A percentile compares a stretch with the other conserved stretches of the same genome.
These are phyloP conservation scores for Polytrichum commune DNA, from an alignment of 225 moss, liverwort and hornwort species.

Conservation along the genomic window DNA sequence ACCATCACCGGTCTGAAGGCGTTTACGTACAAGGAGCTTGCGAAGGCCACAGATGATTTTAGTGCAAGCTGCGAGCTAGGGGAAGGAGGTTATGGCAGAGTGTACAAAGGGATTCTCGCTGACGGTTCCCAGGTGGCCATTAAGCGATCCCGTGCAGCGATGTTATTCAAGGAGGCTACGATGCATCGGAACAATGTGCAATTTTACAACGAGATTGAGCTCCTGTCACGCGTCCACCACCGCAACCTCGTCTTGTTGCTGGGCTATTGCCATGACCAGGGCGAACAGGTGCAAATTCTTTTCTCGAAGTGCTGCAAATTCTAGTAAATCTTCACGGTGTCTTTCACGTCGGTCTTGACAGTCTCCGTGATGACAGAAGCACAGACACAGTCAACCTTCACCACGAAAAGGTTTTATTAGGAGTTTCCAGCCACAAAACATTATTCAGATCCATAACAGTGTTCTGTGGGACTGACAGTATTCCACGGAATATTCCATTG, in stretches of 20 bases:
- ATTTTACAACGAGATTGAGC: constrained; percentile 15
- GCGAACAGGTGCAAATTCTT: constrained; percentile 12
- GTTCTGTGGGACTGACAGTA: too few species aligned
- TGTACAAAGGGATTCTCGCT: constrained; percentile 26
- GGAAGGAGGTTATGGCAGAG: constrained; percentile 47
- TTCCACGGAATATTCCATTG: too few species aligned
- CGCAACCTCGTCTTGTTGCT: constrained; percentile 20
- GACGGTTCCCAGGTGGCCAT: constrained; percentile 17
- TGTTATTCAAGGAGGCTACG: background rate
- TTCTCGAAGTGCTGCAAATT: background rate
- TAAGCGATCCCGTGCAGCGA: constrained; percentile 1
- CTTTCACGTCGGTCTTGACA: too few species aligned
- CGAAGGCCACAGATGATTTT: constrained; percentile 36
- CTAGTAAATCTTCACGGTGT: too few species aligned
- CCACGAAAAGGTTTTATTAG: too few species aligned
- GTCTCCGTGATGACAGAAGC: too few species aligned
- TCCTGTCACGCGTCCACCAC: constrained; percentile 35
- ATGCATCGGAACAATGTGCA: background rate
- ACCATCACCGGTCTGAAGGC: constrained; percentile 35
- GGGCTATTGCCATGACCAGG: constrained; percentile 23
- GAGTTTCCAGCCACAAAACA: too few species aligned
- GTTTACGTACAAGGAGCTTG: constrained; percentile 39
- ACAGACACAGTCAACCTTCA: too few species aligned
- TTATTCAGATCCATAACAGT: too few species aligned
- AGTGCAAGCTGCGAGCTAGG: constrained; percentile 27